Evolutionary conservation across 768 basidiomycete genomes (phyloP).

Genomic region (Suillus occidentalis): DNA sequence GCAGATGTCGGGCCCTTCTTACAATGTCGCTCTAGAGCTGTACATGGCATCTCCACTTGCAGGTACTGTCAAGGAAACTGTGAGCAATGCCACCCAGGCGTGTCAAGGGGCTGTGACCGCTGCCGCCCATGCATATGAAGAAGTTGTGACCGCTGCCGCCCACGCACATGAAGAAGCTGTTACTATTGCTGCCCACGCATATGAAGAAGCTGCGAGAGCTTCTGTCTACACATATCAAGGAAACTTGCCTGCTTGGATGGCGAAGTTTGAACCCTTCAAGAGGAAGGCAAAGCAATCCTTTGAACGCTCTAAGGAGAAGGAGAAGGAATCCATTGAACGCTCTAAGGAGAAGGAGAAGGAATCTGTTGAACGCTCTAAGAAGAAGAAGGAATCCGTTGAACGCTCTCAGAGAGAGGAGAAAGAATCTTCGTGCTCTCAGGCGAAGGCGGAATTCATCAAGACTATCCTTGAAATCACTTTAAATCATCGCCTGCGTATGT

Average conservation of each 20-base stretch:
- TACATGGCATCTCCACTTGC: background rate
- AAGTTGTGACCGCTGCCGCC: no score
- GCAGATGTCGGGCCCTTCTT: background rate
- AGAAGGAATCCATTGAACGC: no score
- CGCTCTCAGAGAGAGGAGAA: background rate
- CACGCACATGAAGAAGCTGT: no score
- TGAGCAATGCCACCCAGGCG: background rate
- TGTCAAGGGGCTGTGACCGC: background rate
- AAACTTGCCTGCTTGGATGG: background rate
- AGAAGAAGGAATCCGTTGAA: no score
- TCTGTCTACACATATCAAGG: no score
- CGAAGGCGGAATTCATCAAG: background rate
- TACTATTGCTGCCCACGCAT: no score
- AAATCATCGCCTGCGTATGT: background rate
- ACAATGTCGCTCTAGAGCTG: background rate
- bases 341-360: no score
- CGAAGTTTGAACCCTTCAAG: background rate
- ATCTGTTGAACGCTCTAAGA: no score
- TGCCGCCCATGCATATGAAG: no score
- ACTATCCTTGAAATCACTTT: background rate
- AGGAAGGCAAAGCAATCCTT: no score
- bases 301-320: no score
- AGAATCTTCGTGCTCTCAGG: background rate
- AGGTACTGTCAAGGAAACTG: background rate
- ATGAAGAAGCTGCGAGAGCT: no score